phyloP scores from a whole-genome alignment of 352 stramenopile genomes.

The Aphanomyces cochlioides region DNA sequence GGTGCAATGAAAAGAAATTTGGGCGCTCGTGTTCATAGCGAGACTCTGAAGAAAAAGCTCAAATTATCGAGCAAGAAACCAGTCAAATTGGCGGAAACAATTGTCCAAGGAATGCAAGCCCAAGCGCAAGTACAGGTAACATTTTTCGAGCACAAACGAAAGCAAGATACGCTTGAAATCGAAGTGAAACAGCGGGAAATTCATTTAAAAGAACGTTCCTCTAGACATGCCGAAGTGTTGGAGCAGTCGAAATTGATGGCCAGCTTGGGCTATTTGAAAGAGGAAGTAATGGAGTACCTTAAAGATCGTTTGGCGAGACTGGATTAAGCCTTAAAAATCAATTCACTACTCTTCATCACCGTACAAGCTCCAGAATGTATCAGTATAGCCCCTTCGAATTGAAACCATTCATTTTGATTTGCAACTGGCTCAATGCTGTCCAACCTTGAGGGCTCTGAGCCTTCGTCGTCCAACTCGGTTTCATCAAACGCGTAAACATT shows the following conservation, averaged over 20 bases:
- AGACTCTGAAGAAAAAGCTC: not conserved
- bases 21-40: no score
- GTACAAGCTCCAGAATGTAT: no score
- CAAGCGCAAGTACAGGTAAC: not conserved
- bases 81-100: not conserved
- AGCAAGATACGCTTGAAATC: not conserved
- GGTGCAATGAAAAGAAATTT: no score
- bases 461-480: no score
- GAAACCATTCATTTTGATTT: no score
- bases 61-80: not conserved
- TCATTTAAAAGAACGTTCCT: not conserved
- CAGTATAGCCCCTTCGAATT: no score
- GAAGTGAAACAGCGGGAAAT: not conserved
- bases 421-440: no score
- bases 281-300: not conserved
- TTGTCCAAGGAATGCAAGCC: not conserved
- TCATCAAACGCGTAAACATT: no score
- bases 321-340: no score
- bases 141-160: not conserved
- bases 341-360: no score
- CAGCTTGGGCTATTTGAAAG: not conserved
- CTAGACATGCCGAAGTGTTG: not conserved
- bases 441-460: no score
- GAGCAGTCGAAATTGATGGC: not conserved
- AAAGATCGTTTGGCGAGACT: no score